Evolutionary conservation across 192 early-diverging fungal genomes (phyloP), one percentile per base, ranked within the genome.

Genomic region (Backusella australiensis): DNA sequence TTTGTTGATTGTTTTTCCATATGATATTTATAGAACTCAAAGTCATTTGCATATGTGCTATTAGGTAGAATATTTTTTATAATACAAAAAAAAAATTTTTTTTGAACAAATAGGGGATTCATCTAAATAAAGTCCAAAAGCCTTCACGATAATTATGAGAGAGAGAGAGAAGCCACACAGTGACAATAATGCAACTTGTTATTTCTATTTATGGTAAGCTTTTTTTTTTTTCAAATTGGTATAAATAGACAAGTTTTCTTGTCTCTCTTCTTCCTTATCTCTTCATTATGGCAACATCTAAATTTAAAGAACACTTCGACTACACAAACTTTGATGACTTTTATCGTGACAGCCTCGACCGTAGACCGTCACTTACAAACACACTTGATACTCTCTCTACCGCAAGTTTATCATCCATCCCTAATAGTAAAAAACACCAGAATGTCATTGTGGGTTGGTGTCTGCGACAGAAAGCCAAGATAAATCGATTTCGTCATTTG

Each of bases 401-500:
- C 3, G 35, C 19, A 1, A 36, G 35, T 38, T 23, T 38, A 39
- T 11, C 34, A 1, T 69, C n/a, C 9, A 35, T 36, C 35, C 21
- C 41, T 11, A 38, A 21, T n/a, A 68, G 32, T 34, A 3, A 35
- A 8, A 21, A 69, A 26, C 56, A 26, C 17, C 19, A 68, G n/a
- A 67, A 36, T n/a, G 12, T n/a, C 6, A 8, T 69, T 36, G 14
- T 69, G 19, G 21, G n/a, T 23, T 69, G 67, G 67, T 69, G 36
- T 38, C 67, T 69, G 23, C 35, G 35, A 38, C 67, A 69, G 26
- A 69, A 69, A 69, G 34, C 67, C 17, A 69, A 69, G 67, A 23
- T 69, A 5, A 35, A 69, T 69, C 67, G 36, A 69, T 38, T 69
- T 41, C 67, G 67, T 69, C 67, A 69, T 69, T 69, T 69, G 21